Conservation (phyloP, 2,329 filamentous ascomycete genomes). For the Hysterium pulicare region DNA sequence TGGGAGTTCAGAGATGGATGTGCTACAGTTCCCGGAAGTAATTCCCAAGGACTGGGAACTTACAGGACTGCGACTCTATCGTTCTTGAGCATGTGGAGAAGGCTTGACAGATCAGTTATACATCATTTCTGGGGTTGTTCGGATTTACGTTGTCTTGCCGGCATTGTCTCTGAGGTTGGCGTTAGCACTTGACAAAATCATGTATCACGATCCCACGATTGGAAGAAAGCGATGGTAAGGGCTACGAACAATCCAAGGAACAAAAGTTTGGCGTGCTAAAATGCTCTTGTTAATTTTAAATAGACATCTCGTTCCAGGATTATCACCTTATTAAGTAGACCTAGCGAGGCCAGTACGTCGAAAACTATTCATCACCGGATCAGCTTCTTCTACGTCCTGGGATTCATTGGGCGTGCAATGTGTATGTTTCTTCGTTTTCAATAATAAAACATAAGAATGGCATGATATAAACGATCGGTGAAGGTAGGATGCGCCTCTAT, state of each 20-base stretch:
- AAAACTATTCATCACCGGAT: conserved; percentile 58
- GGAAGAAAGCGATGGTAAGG: too few species aligned
- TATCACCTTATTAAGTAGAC: conserved; percentile 92
- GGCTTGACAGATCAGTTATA: too few species aligned
- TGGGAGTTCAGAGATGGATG: background rate
- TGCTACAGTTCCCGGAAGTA: too few species aligned
- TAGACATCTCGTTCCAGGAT: too few species aligned
- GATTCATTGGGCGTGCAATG: too few species aligned
- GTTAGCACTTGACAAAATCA: too few species aligned
- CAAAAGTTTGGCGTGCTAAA: conserved; percentile 62
- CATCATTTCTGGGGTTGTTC: too few species aligned
- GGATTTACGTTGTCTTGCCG: conserved; percentile 91
- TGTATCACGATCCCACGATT: too few species aligned
- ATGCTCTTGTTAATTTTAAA: too few species aligned
- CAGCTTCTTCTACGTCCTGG: conserved; percentile 4
- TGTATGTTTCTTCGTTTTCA: too few species aligned
- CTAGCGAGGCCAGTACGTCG: conserved; percentile 82
- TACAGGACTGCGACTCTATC: conserved; percentile 90
- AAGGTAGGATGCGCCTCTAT: conserved; percentile 3
- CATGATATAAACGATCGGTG: conserved; percentile 3
- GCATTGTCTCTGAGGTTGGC: too few species aligned
- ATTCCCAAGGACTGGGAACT: too few species aligned
- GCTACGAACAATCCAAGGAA: background rate
- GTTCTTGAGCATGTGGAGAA: conserved; percentile 89
- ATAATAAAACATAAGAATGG: background rate